Percentiles rank a stretch among this genome's conserved stretches.
Evolutionary conservation across 805 yeast genomes (phyloP).

Genomic region (Clavispora vitiphila): DNA sequence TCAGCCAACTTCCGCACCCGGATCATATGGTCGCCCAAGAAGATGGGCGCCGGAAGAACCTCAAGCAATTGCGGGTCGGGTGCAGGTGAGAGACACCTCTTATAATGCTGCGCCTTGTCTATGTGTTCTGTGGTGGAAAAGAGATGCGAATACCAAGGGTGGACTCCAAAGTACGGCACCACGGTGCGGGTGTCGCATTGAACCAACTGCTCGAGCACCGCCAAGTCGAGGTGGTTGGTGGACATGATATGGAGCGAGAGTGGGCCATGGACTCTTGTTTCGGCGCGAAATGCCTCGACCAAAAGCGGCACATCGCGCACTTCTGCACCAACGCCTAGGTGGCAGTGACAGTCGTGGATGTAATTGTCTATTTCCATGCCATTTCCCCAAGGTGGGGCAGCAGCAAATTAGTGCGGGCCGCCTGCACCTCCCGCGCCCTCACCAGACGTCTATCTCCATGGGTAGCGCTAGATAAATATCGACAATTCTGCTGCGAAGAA

Average conservation of each 20-base stretch:
- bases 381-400: neutral
- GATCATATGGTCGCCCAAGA: constrained; percentile 30
- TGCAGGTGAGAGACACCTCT: constrained; percentile 39
- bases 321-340: constrained; percentile 19
- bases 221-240: constrained; percentile 32
- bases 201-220: constrained; percentile 18
- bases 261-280: constrained; percentile 1
- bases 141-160: constrained; percentile 87
- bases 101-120: constrained; percentile 53
- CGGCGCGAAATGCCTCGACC: constrained; percentile 8
- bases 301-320: constrained; percentile 5
- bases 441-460: too few species aligned
- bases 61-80: constrained; percentile 37
- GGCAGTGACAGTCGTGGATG: constrained; percentile 29
- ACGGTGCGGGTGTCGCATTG: constrained; percentile 15
- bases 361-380: neutral
- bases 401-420: neutral
- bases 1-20: constrained; percentile 22
- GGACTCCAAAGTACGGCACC: constrained; percentile 64
- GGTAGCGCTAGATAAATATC: too few species aligned
- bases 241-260: constrained; percentile 32
- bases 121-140: constrained; percentile 31
- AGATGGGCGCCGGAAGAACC: constrained; percentile 58
- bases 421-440: neutral
- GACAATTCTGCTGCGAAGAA: too few species aligned